phyloP scores from a whole-genome alignment of 345 rosid species.

The Brassica incana region DNA sequence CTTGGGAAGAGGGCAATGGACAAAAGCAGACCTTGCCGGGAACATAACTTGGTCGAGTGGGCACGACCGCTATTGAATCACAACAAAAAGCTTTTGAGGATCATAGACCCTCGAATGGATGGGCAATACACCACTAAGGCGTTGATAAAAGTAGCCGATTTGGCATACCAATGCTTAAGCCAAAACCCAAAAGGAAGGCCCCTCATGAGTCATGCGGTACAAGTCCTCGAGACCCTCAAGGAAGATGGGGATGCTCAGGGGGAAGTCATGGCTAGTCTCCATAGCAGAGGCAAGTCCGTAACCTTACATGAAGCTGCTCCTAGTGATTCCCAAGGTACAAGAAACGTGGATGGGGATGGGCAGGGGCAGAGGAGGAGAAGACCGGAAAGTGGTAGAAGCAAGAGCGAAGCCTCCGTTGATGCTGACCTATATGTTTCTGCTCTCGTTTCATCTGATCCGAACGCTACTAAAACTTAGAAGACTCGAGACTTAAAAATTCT shows the following conservation, averaged over 20 bases:
- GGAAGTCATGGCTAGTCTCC: conserved; percentile 45
- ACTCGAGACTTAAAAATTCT: not conserved
- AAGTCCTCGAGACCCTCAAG: conserved; percentile 63
- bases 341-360: conserved; percentile 44
- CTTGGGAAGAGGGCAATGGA: conserved; percentile 95
- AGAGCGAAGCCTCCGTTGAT: conserved; percentile 31
- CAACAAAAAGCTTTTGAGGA: conserved; percentile 81
- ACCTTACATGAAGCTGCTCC: conserved; percentile 58
- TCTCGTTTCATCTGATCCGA: conserved; percentile 18
- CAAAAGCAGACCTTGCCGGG: conserved; percentile 82
- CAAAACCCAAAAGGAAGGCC: conserved; percentile 68
- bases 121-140: conserved; percentile 67
- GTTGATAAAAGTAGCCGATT: conserved; percentile 73
- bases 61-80: conserved; percentile 86
- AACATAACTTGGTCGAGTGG: conserved; percentile 96
- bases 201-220: conserved; percentile 73
- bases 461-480: conserved; percentile 27
- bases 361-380: conserved; percentile 30
- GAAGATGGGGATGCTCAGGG: conserved; percentile 42
- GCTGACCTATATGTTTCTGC: not conserved
- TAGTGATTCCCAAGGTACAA: conserved; percentile 30
- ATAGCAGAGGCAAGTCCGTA: conserved; percentile 41
- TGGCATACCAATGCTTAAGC: conserved; percentile 89
- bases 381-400: conserved; percentile 53
- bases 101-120: conserved; percentile 87